Base-by-base conservation (phyloP, 2,329 filamentous ascomycete species). In the Coniochaeta ligniaria region DNA sequence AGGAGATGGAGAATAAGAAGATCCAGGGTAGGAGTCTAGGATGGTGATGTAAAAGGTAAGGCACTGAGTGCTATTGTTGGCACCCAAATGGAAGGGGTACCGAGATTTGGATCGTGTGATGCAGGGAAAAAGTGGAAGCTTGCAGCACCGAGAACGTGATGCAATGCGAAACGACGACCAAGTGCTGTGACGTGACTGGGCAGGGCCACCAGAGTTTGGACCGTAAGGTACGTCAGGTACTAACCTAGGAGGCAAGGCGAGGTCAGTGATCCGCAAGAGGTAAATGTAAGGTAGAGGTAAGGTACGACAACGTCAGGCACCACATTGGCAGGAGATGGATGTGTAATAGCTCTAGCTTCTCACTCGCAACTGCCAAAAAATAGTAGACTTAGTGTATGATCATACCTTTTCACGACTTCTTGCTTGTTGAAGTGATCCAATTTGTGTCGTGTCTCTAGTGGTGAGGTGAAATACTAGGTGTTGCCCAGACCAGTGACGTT, bases 41-140 rank as follows among this genome's bases (percentile, higher is more conserved):
- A 26, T 52, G 24, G 47, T 52, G 47, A 52, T 52, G 47, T 52
- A 52, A 31, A 31, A 52, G 47, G 47, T 52, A 52, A n/a, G 47
- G 24, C 47, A 52, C n/a, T n/a, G n/a, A n/a, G 47, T 28, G 47
- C 47, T 52, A 52, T 65, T 60, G 62, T 61, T 61, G 64, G 62
- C 59, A 59, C 62, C 59, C 61, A 60, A 58, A n/a, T 52, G 47
- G 22, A 52, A 52, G 24, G 47, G 57, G 60, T 60, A 56, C 61
- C 63, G 31, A 61, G 60, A 64, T 47, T 50, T 59, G 64, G 62
- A 65, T 60, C 65, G 65, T 66, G 65, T 65, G 65, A 66, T 67
- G 65, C 58, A 62, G 62, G 63, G 60, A 63, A 60, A 61, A 64
- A 61, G 59, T 59, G 62, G 55, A 64, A 59, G 43, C 36, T 47